These are phyloP conservation scores for Ilex paraguariensis DNA, from an alignment of 305 asterid genomes.

Conservation along the genomic window DNA sequence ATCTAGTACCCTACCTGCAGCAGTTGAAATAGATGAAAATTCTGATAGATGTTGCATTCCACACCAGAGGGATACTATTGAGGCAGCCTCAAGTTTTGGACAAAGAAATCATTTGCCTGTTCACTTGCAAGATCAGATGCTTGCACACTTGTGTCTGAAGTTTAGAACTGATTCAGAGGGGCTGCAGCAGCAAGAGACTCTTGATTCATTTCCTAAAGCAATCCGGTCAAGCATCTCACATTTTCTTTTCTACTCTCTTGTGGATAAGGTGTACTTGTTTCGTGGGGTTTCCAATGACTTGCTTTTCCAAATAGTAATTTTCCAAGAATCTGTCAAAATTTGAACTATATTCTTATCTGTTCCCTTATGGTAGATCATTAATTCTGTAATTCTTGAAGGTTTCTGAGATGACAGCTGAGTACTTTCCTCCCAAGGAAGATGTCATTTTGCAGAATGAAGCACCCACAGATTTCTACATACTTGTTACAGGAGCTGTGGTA, in stretches of 20 bases:
- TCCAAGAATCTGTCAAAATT: background rate
- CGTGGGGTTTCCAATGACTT: slow-evolving; percentile 76
- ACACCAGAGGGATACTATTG: slow-evolving; percentile 75
- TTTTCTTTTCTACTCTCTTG: slow-evolving; percentile 67
- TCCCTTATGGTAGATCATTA: background rate
- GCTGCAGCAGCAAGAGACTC: slow-evolving; percentile 81
- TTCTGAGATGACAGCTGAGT: slow-evolving; percentile 93
- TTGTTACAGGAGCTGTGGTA: slow-evolving; percentile 85
- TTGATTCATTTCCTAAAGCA: slow-evolving; percentile 85
- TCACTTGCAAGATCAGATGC: slow-evolving; percentile 88
- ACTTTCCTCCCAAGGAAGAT: slow-evolving; percentile 87
- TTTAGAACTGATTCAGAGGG: slow-evolving; percentile 84
- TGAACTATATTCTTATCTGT: background rate
- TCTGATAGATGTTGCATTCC: background rate
- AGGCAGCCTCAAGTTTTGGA: slow-evolving; percentile 84
- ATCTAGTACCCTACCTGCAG: background rate
- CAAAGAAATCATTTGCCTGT: slow-evolving; percentile 71
- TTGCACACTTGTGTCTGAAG: slow-evolving; percentile 87
- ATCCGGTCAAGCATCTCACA: slow-evolving; percentile 88
- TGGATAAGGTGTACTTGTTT: slow-evolving; percentile 68
- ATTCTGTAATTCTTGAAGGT: slow-evolving; percentile 35
- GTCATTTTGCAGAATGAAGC: slow-evolving; percentile 89
- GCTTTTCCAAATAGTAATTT: slow-evolving; percentile 78
- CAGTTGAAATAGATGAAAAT: too few relatives aligned
- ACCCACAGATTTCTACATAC: slow-evolving; percentile 76